Evolutionary conservation across 2,329 filamentous ascomycete genomes (phyloP).

Genomic region (Pyricularia grisea): DNA sequence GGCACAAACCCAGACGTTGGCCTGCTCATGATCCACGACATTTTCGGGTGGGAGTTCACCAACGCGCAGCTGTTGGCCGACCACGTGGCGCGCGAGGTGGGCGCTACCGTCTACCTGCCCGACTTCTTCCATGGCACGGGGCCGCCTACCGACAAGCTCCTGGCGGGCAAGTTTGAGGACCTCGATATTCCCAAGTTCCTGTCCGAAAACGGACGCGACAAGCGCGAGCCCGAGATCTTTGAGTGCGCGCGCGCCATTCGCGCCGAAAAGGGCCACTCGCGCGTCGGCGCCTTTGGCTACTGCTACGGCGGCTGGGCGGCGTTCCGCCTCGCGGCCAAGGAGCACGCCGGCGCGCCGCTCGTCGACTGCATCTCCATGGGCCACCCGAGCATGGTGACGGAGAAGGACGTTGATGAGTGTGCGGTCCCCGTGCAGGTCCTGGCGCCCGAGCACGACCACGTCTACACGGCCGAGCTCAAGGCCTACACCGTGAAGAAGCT

Average conservation of each 20-base stretch:
- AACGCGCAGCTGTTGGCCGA: constrained; percentile 40
- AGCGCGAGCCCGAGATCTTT: constrained; percentile 28
- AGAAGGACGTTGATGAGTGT: constrained; percentile 34
- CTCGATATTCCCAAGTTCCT: constrained; percentile 28
- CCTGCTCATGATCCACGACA: constrained; percentile 38
- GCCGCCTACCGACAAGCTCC: constrained; percentile 16
- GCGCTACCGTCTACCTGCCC: constrained; percentile 35
- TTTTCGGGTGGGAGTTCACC: constrained; percentile 38
- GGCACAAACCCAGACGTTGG: constrained; percentile 27
- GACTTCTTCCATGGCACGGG: constrained; percentile 33
- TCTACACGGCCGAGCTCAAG: constrained; percentile 36
- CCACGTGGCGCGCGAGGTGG: constrained; percentile 31
- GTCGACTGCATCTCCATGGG: constrained; percentile 34
- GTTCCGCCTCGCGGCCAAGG: constrained; percentile 28
- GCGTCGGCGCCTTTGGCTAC: constrained; percentile 34
- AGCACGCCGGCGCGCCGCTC: constrained; percentile 23
- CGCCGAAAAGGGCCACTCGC: constrained; percentile 17
- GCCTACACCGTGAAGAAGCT: constrained; percentile 27
- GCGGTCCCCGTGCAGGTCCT: constrained; percentile 40
- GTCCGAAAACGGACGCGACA: constrained; percentile 23
- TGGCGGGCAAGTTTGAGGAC: constrained; percentile 16
- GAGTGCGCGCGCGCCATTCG: constrained; percentile 24
- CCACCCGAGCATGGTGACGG: constrained; percentile 32
- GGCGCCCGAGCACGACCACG: constrained; percentile 34
- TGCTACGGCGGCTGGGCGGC: constrained; percentile 43